phyloP scores from a whole-genome alignment of 495 filamentous ascomycete genomes.

The Staphylotrichum longicolle region DNA sequence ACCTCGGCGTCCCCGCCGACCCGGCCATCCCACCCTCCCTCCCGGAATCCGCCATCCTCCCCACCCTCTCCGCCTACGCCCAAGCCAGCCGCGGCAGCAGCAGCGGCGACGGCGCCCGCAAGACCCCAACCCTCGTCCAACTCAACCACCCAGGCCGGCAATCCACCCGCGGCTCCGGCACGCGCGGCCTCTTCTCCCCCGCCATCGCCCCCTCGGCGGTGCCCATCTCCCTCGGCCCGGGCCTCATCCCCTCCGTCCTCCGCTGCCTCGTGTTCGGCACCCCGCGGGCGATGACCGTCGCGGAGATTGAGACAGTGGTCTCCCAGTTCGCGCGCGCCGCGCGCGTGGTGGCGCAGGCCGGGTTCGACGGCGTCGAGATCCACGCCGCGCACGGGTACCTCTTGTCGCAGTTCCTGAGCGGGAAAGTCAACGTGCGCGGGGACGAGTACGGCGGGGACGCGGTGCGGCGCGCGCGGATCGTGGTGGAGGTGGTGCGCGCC shows the following conservation, averaged over 20 bases:
- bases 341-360: slow-evolving; percentile 58
- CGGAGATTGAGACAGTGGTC: slow-evolving; percentile 56
- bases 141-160: slow-evolving; percentile 60
- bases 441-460: slow-evolving; percentile 67
- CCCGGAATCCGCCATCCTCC: slow-evolving; percentile 33
- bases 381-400: slow-evolving; percentile 74
- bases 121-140: slow-evolving; percentile 49
- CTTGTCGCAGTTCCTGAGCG: slow-evolving; percentile 67
- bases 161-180: slow-evolving; percentile 46
- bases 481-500: slow-evolving; percentile 58
- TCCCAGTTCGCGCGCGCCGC: slow-evolving; percentile 57
- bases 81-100: slow-evolving; percentile 32
- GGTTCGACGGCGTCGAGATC: slow-evolving; percentile 76
- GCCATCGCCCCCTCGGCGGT: slow-evolving; percentile 52
- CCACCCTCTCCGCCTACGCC: slow-evolving; percentile 50
- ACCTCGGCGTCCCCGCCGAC: slow-evolving; percentile 47
- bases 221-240: slow-evolving; percentile 37
- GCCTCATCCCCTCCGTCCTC: slow-evolving; percentile 50
- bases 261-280: slow-evolving; percentile 56
- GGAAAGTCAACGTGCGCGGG: slow-evolving; percentile 49
- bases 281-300: slow-evolving; percentile 53
- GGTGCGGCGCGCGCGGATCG: slow-evolving; percentile 63
- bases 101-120: slow-evolving; percentile 22
- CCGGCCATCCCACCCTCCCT: slow-evolving; percentile 39
- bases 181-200: slow-evolving; percentile 44